Conservation (phyloP, 2,329 filamentous ascomycete species). For the Dothistroma septosporum region DNA sequence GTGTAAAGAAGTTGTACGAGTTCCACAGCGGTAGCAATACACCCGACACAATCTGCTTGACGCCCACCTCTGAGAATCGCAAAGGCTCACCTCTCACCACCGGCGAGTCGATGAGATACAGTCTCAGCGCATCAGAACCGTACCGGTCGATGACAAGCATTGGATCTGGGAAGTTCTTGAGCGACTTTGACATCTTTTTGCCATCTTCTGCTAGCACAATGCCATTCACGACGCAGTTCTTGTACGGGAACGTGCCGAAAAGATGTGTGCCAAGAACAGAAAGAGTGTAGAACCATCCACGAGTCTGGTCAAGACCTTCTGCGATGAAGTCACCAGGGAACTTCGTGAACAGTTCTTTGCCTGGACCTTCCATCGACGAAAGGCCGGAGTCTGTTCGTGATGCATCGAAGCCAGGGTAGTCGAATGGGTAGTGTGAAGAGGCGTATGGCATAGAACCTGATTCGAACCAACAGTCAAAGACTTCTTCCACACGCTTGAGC, state of each 20-base stretch:
- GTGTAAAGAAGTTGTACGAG: slow-evolving; percentile 93
- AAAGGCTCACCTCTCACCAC: slow-evolving; percentile 89
- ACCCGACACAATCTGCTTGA: slow-evolving; percentile 91
- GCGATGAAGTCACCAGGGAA: slow-evolving; percentile 95
- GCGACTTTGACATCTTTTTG: slow-evolving; percentile 97
- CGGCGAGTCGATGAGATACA: slow-evolving; percentile 97
- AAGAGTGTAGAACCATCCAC: slow-evolving; percentile 95
- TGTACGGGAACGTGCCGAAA: slow-evolving; percentile 79
- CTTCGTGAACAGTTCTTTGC: slow-evolving; percentile 63
- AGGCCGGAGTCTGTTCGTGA: slow-evolving; percentile 29
- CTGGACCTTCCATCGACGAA: slow-evolving; percentile 29
- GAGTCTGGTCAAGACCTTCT: slow-evolving; percentile 87
- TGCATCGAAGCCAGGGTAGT: slow-evolving; percentile 62
- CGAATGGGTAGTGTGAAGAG: slow-evolving; percentile 86
- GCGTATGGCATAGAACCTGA: slow-evolving; percentile 95
- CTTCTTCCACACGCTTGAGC: slow-evolving; percentile 76
- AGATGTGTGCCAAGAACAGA: slow-evolving; percentile 84
- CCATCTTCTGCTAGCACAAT: slow-evolving; percentile 91
- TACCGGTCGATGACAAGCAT: slow-evolving; percentile 77
- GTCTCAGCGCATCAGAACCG: slow-evolving; percentile 82
- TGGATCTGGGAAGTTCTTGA: slow-evolving; percentile 95
- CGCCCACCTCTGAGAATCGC: slow-evolving; percentile 84
- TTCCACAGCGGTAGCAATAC: slow-evolving; percentile 92
- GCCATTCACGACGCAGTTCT: slow-evolving; percentile 95
- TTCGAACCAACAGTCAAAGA: slow-evolving; percentile 97